Base-by-base conservation (phyloP, 345 rosid species). In the Citrus mangshanensis region DNA sequence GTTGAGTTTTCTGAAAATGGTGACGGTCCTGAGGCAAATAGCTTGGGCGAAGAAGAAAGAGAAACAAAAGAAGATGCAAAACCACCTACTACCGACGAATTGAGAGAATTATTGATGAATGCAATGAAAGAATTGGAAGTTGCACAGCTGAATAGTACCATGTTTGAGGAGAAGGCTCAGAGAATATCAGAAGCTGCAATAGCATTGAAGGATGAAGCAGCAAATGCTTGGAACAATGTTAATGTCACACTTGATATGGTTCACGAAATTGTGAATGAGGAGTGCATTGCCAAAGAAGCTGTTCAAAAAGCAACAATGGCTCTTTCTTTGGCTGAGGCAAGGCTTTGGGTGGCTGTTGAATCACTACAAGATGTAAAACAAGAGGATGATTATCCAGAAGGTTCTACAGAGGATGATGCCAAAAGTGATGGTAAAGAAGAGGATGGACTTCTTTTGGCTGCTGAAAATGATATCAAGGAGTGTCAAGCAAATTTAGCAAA, bases 111-210 rank as follows among this genome's bases (percentile, higher is more conserved):
- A 82, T 79, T 93, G 74, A 89, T 82, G 71, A 91, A 83, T 84
- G 91, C 96, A 22, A 65, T 55, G 75, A 88, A 81, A 79, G 99
- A 93, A 56, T 72, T 95, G 85, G 97, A 90, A 78, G 92, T 87
- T 89, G 97, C 96, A 34, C 80, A 85, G 75, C 84, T 90, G 77
- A 95, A 93, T 74, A 92, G 98, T 74, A 82, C 89, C 60, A 78
- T 89, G 84, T 95, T 92, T 71, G 98, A 95, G 89, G 97, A 93
- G 72, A 93, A 90, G 86, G 98, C 98, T 72, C 97, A 91, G 80
- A 79, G 86, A 63, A 89, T 93, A 77, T 91, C 99, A 9, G 98
- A 95, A 87, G 73, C 89, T 80, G 97, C 98, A 9, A 93, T 95
- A 54, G 89, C 96, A 18, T 85, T 89, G 85, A 94, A 93, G 86